These are phyloP conservation scores for Puccinia triticina DNA, from an alignment of 1,284 basidiomycete species.

Conservation along the genomic window DNA sequence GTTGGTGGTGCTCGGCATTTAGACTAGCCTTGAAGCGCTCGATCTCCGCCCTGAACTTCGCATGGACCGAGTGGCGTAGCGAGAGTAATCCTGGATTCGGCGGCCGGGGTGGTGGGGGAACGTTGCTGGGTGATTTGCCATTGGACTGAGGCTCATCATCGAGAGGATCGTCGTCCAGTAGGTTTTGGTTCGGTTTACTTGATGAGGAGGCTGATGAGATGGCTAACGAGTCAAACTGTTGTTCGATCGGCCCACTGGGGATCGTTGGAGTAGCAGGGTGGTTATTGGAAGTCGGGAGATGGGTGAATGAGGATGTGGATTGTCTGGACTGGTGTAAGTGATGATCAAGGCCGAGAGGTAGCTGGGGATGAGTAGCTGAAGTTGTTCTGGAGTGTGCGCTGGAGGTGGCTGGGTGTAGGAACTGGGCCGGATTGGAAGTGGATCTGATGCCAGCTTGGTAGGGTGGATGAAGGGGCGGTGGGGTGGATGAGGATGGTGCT, in stretches of 20 bases:
- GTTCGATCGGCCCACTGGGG: constrained; percentile 39
- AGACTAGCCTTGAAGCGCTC: constrained; percentile 70
- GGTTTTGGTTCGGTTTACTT: constrained; percentile 43
- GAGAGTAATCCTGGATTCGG: constrained; percentile 72
- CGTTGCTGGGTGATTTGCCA: constrained; percentile 59
- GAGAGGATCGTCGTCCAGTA: neutral
- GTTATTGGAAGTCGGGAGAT: neutral
- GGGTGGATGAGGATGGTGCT: constrained; percentile 53
- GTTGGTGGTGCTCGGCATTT: constrained; percentile 71
- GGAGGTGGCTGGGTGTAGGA: constrained; percentile 46
- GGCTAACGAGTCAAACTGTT: constrained; percentile 51
- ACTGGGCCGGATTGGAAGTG: constrained; percentile 41
- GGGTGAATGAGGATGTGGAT: neutral
- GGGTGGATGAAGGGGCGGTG: constrained; percentile 61
- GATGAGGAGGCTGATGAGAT: constrained; percentile 46
- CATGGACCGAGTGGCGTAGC: constrained; percentile 78
- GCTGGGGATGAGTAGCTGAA: constrained; percentile 17
- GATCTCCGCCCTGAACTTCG: constrained; percentile 73
- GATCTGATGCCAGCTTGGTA: constrained; percentile 58
- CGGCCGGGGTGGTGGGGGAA: constrained; percentile 84
- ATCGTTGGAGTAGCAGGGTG: neutral
- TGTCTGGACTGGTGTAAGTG: constrained; percentile 52
- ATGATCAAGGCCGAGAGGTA: constrained; percentile 51
- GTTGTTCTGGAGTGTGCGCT: constrained; percentile 49
- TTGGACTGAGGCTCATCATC: neutral